Base-by-base conservation (phyloP, 163 green algal genomes). In the Botryococcus braunii region DNA sequence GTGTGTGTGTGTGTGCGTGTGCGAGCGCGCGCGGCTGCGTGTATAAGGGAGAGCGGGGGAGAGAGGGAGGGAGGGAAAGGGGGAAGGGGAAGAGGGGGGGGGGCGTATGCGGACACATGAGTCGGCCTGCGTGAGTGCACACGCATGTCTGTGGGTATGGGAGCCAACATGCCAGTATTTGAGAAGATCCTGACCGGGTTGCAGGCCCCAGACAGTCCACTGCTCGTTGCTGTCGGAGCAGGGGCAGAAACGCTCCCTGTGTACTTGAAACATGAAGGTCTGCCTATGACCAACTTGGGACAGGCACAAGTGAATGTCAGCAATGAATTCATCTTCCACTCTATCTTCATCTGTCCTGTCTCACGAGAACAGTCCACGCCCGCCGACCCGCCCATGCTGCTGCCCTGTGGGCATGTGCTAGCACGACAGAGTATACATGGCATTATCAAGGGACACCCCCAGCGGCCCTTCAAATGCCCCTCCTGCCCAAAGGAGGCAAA, bases 381-480 rank as follows among this genome's bases (percentile, higher is more conserved):
- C 8, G 84, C 91, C 41, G 97, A 98, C 79, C 92, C 93, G 34
- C 93, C 92, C 13, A 89, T 95, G 80, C 74, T 96, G 78, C 80
- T 98, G 71, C 90, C 91, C 3, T 98, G 92, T 70, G 90, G 90
- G n/a, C 92, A 98, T 69, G 90, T 95, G 68, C 83, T 98, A 65
- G 92, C 81, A 74, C 83, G 91, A 67, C 74, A 88, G 47, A 55
- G 32, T 8, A 86, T 95, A 7, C 21, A 74, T 0, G 91, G 89
- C 66, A 89, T 98, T 36, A 87, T 88, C 6, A 95, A 94, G 71
- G 81, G 57, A 11, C n/a, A n/a, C n/a, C n/a, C n/a, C n/a, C n/a
- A n/a, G n/a, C 79, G 90, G 3, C 40, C 76, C 31, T 98, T 98
- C 82, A 98, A 98, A 80, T 98, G 92, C 79, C 92, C 92, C 0